phyloP scores from a whole-genome alignment of 2,329 filamentous ascomycete genomes.

The Boeremia lycopersici region DNA sequence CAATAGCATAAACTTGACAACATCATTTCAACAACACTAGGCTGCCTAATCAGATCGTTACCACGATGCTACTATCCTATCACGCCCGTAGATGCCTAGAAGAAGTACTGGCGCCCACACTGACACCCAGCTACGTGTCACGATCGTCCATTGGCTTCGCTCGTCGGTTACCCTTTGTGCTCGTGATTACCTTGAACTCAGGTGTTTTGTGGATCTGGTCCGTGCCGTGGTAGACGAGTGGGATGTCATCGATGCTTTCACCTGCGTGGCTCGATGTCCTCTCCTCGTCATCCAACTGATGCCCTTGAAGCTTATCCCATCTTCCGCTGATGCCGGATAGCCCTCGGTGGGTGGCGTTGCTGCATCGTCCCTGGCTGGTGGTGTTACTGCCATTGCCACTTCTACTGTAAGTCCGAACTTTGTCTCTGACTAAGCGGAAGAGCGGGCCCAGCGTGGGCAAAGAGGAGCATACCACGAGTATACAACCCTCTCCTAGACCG shows the following conservation, averaged over 20 bases:
- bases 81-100: constrained; percentile 5
- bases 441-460: constrained; percentile 9
- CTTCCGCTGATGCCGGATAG: constrained; percentile 6
- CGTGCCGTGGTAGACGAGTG: constrained; percentile 1
- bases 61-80: constrained; percentile 5
- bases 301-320: constrained; percentile 9
- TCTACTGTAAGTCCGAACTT: constrained; percentile 6
- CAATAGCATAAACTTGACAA: constrained; percentile 4
- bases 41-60: constrained; percentile 6
- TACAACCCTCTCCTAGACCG: constrained; percentile 11
- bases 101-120: constrained; percentile 8
- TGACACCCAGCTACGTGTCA: constrained; percentile 10
- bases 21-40: constrained; percentile 8
- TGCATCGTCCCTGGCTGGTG: constrained; percentile 3
- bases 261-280: constrained; percentile 2
- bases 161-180: constrained; percentile 4
- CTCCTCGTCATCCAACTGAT: constrained; percentile 7
- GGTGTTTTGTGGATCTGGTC: constrained; percentile 9
- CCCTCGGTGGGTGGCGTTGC: constrained; percentile 2
- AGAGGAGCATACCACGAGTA: constrained; percentile 10
- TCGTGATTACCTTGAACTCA: constrained; percentile 6
- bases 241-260: constrained; percentile 5
- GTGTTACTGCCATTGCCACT: constrained; percentile 1
- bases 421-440: constrained; percentile 8
- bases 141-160: constrained; percentile 8